Evolutionary conservation across 2,329 filamentous ascomycete genomes (phyloP).

Genomic region (Alternaria arborescens): DNA sequence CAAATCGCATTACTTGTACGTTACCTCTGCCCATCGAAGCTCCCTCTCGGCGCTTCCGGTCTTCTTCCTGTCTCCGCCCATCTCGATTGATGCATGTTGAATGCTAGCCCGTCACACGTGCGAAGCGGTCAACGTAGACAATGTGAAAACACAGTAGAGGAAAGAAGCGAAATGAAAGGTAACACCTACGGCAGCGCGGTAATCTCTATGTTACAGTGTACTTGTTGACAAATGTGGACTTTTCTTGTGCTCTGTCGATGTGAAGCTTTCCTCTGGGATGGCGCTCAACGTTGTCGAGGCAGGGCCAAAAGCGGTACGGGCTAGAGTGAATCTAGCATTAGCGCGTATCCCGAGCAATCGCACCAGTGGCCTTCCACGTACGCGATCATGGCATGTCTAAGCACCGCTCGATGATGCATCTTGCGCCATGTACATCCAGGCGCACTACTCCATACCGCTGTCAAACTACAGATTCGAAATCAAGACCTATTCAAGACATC

Average conservation of each 20-base stretch:
- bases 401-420: slow-evolving; percentile 11
- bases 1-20: slow-evolving; percentile 18
- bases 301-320: neutral
- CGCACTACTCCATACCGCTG: slow-evolving; percentile 16
- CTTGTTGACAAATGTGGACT: neutral
- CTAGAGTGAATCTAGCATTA: slow-evolving; percentile 13
- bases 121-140: slow-evolving; percentile 16
- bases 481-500: neutral
- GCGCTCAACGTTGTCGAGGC: slow-evolving; percentile 8
- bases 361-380: slow-evolving; percentile 17
- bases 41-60: neutral
- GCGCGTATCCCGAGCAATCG: slow-evolving; percentile 7
- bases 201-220: neutral
- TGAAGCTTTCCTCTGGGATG: neutral
- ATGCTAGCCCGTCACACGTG: slow-evolving; percentile 3
- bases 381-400: slow-evolving; percentile 10
- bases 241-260: neutral
- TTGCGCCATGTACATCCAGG: slow-evolving; percentile 27
- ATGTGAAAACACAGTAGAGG: neutral
- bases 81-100: slow-evolving; percentile 27
- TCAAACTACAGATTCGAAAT: neutral
- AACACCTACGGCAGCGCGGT: neutral
- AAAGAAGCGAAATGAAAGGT: neutral
- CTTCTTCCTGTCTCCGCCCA: slow-evolving; percentile 33
- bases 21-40: slow-evolving; percentile 32